Conservation (phyloP, 2,329 filamentous ascomycete species). For the Trichoderma aggressivum region DNA sequence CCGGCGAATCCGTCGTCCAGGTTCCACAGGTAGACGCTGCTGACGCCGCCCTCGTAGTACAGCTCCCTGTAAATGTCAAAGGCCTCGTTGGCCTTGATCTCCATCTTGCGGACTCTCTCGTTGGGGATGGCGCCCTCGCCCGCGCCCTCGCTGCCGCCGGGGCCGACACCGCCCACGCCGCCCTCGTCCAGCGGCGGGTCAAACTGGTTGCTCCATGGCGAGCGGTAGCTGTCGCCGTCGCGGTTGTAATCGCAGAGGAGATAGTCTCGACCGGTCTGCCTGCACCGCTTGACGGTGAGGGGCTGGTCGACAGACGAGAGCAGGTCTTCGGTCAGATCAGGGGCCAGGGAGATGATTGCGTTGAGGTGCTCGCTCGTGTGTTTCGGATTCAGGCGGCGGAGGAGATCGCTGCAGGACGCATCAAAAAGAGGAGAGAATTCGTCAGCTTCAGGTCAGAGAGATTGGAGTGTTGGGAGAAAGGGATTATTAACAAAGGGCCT, state of each 20-base stretch:
- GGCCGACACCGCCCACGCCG: constrained; percentile 51
- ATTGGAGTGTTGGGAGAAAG: background rate
- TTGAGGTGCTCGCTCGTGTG: constrained; percentile 85
- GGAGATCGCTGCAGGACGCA: constrained; percentile 70
- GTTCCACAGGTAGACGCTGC: constrained; percentile 97
- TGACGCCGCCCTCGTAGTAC: constrained; percentile 95
- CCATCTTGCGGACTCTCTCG: constrained; percentile 88
- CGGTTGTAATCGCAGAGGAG: constrained; percentile 99
- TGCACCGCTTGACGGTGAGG: constrained; percentile 79
- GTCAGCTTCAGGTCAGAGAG: background rate
- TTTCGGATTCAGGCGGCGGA: constrained; percentile 94
- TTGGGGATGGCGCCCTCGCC: constrained; percentile 83
- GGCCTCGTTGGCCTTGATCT: constrained; percentile 88
- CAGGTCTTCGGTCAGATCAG: constrained; percentile 92
- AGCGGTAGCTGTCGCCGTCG: constrained; percentile 95
- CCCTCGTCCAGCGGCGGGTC: constrained; percentile 77
- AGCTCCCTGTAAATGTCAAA: constrained; percentile 96
- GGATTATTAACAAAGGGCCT: background rate
- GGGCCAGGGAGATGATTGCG: constrained; percentile 81
- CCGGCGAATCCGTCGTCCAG: constrained; percentile 96
- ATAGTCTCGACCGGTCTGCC: constrained; percentile 88
- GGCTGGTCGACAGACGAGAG: constrained; percentile 97
- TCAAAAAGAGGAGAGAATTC: background rate
- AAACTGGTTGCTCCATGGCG: constrained; percentile 99
- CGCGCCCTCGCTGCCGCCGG: constrained; percentile 55